Evolutionary conservation across 495 filamentous ascomycete genomes (phyloP).

Genomic region (Chaetomidium leptoderma): DNA sequence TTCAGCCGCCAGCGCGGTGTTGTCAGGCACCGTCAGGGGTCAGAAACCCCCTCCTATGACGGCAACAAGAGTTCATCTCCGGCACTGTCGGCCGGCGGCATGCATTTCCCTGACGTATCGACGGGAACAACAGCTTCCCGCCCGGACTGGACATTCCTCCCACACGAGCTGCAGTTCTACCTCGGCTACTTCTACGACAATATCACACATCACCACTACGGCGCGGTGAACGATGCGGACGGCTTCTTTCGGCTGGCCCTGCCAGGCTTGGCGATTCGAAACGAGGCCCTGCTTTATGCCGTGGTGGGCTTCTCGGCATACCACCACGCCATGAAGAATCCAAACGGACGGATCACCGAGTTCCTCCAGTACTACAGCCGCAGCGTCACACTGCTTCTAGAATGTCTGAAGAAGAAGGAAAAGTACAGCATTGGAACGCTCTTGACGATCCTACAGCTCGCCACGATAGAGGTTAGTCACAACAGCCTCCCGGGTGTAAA

Average conservation of each 20-base stretch:
- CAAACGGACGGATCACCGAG: conserved; percentile 65
- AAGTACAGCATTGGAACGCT: conserved; percentile 70
- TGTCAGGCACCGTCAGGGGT: conserved; percentile 36
- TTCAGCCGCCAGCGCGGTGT: conserved; percentile 32
- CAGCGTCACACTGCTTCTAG: conserved; percentile 70
- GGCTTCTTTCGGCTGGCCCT: conserved; percentile 70
- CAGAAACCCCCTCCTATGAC: conserved; percentile 50
- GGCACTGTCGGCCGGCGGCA: conserved; percentile 41
- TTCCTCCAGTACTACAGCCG: conserved; percentile 90
- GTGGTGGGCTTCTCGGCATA: conserved; percentile 90
- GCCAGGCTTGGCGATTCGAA: conserved; percentile 64
- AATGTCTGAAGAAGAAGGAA: conserved; percentile 63
- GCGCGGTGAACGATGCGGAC: conserved; percentile 60
- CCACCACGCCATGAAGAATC: conserved; percentile 66
- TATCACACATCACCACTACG: conserved; percentile 76
- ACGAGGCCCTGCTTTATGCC: conserved; percentile 83
- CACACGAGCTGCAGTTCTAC: conserved; percentile 70
- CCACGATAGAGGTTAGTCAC: conserved; percentile 77
- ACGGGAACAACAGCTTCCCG: conserved; percentile 21
- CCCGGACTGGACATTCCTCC: conserved; percentile 49
- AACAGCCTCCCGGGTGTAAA: not conserved
- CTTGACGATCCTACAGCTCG: conserved; percentile 85
- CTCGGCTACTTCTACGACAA: conserved; percentile 71
- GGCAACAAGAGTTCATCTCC: conserved; percentile 48
- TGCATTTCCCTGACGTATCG: conserved; percentile 28